Base-by-base conservation (phyloP, 495 filamentous ascomycete species). In the Penicillium atrosanguineum region DNA sequence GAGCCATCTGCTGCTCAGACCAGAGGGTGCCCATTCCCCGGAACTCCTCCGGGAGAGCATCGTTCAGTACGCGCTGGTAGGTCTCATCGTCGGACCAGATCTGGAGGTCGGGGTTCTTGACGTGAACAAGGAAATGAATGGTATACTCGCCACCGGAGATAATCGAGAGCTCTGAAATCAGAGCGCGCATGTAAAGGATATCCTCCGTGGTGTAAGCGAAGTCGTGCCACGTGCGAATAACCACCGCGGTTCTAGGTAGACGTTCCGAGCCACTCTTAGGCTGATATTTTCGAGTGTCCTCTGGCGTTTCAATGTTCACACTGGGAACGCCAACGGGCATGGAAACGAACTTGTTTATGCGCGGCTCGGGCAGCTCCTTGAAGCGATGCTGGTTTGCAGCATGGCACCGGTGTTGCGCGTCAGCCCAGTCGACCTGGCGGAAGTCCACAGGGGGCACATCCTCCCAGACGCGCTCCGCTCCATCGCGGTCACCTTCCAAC, bases 1-100 rank as follows among this genome's bases (percentile, higher is more conserved):
- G 81, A 26, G 82, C 71, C 92, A 97, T 97, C 71, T 97, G 91
- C 7, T 83, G 81, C 68, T 95, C 90, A 11, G 89, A 89, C 94
- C 94, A 98, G 4, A 98, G 81, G 0, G 87, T 90, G 16, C 86
- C 87, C 69, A 98, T 87, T 7, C 90, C 92, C 18, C 79, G 83
- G 72, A 98, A 97, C 59, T 98, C 94, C 36, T 79, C 77, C 0
- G 94, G 94, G 25, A 97, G 79, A 0, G 86, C 79, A 9, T 87
- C 81, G 14, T 81, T 73, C 34, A 98, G 83, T 15, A 84, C 78
- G 15, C 77, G 73, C 38, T 85, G 70, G 63, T 88, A 86, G 16
- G 75, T 79, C 31, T 79, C 72, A 38, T 85, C 78, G 53, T 87
- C 83, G 0, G 83, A 69, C 85, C 85, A 88, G 48, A 88, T 87